Conservation (phyloP, 257 asterid genomes). For the Gynochthodes officinalis region DNA sequence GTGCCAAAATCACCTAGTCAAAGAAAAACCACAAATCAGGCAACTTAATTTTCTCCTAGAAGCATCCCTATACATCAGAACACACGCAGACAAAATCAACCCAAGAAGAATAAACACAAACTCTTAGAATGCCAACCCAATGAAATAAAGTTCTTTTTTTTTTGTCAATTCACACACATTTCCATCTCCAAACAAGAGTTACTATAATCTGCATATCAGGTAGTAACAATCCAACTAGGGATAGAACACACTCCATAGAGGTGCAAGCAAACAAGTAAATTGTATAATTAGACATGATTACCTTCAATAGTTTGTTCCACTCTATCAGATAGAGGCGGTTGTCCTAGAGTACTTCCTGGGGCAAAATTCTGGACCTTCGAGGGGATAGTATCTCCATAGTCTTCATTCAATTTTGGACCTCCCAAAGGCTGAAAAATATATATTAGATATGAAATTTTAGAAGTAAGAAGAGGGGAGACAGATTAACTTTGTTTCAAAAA, state of each 20-base stretch:
- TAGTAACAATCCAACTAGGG: no score
- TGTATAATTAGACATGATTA: conserved; percentile 20
- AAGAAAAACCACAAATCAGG: conserved; percentile 9
- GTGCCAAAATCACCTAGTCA: conserved; percentile 89
- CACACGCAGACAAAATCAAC: background rate
- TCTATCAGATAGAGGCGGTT: conserved; percentile 25
- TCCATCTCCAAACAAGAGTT: background rate
- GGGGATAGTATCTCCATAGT: conserved; percentile 67
- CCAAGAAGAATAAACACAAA: background rate
- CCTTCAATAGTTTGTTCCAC: conserved; percentile 52
- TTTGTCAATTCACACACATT: background rate
- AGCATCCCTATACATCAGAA: background rate
- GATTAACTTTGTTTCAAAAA: conserved; percentile 3
- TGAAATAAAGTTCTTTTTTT: background rate
- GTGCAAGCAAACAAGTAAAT: background rate
- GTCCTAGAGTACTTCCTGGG: conserved; percentile 31
- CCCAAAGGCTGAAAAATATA: conserved; percentile 38
- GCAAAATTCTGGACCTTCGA: conserved; percentile 53
- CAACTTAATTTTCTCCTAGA: background rate
- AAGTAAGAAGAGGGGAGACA: background rate
- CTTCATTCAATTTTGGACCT: conserved; percentile 45
- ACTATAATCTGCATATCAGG: background rate
- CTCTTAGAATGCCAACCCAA: background rate
- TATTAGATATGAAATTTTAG: background rate
- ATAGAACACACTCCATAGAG: background rate